Evolutionary conservation across 2,329 filamentous ascomycete genomes (phyloP).

Genomic region (Cytospora paraplurivora): DNA sequence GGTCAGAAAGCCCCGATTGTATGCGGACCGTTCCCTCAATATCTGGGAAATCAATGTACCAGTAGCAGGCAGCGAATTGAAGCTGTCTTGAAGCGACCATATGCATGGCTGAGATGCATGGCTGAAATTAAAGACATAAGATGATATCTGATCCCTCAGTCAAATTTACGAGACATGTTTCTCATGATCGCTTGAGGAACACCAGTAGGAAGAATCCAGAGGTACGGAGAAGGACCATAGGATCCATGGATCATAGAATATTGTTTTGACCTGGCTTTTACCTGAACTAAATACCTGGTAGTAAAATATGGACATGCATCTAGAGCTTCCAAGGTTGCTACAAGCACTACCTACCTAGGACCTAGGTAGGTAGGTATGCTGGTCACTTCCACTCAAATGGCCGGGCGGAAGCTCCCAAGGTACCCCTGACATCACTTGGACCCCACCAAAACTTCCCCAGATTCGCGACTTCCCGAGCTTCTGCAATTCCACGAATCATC

Average conservation of each 20-base stretch:
- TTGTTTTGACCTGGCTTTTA: neutral
- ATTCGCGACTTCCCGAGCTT: conserved; percentile 27
- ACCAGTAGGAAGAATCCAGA: neutral
- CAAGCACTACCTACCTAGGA: too few relatives aligned
- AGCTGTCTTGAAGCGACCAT: neutral
- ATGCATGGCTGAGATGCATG: neutral
- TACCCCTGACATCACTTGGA: conserved; percentile 25
- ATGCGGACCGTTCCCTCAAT: neutral
- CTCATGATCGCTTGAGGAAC: neutral
- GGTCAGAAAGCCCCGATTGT: neutral
- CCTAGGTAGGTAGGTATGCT: neutral
- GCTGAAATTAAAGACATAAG: neutral
- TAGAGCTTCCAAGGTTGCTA: neutral
- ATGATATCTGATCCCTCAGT: neutral
- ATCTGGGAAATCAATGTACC: neutral
- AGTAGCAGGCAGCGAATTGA: neutral
- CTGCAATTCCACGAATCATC: conserved; percentile 28
- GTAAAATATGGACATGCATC: neutral
- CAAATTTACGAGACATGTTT: neutral
- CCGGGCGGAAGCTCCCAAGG: conserved; percentile 4
- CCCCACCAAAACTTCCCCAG: conserved; percentile 26
- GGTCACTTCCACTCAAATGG: neutral
- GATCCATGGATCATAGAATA: neutral
- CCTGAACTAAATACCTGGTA: neutral
- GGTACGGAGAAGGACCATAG: neutral